Conservation (phyloP, 148 eudicot genomes). For the Beta vulgaris region DNA sequence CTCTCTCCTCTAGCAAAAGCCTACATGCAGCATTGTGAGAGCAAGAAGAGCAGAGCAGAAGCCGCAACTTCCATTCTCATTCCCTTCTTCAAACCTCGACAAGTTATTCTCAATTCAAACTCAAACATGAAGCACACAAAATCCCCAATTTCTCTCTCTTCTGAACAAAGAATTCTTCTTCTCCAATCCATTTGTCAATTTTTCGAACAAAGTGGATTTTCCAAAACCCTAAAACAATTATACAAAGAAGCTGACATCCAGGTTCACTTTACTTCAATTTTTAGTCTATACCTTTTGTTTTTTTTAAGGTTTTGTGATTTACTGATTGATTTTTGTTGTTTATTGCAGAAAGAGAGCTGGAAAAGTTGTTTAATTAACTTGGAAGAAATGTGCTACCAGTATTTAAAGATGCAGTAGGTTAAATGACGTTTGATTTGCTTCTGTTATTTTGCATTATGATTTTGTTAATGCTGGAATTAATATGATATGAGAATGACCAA, state of each 20-base stretch:
- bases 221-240: constrained; percentile 59
- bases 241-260: constrained; percentile 54
- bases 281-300: background rate
- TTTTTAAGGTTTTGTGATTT: background rate
- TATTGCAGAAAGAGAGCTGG: constrained; percentile 52
- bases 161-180: constrained; percentile 42
- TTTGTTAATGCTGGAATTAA: background rate
- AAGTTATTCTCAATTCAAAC: constrained; percentile 40
- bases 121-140: constrained; percentile 22
- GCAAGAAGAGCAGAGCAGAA: constrained; percentile 2
- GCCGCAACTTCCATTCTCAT: constrained; percentile 16
- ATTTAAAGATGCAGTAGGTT: constrained; percentile 45
- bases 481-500: too few species aligned
- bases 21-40: constrained; percentile 19
- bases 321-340: background rate
- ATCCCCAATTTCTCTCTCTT: constrained; percentile 15
- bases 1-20: background rate
- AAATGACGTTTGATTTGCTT: background rate
- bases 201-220: constrained; percentile 48
- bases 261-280: constrained; percentile 31
- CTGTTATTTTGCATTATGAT: background rate
- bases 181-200: constrained; percentile 47
- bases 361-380: constrained; percentile 41
- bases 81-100: constrained; percentile 53
- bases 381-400: constrained; percentile 52